phyloP scores from a whole-genome alignment of 176 grass and related monocot genomes.

The Oryza coarctata region DNA sequence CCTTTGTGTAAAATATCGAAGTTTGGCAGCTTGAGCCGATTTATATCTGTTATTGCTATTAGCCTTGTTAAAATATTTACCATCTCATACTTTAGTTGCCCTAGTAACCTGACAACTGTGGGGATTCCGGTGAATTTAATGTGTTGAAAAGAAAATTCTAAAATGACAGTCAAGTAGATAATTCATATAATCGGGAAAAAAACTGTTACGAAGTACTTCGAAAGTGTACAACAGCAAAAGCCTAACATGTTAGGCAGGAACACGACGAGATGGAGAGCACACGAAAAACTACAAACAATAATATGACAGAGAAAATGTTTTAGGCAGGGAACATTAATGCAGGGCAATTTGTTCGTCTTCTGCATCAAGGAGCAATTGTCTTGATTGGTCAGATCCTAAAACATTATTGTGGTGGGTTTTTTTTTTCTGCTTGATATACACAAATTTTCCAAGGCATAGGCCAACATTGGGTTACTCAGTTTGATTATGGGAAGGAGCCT shows the following conservation, averaged over 20 bases:
- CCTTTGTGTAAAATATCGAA: not conserved
- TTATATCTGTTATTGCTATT: not conserved
- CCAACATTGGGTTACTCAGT: not conserved
- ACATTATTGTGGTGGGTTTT: not conserved
- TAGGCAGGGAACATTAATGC: not conserved
- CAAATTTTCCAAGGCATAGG: not conserved
- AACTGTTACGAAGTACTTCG: too few species aligned
- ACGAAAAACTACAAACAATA: not conserved
- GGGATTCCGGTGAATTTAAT: not conserved
- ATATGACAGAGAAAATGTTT: not conserved
- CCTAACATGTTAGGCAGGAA: too few species aligned
- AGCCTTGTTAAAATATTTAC: not conserved
- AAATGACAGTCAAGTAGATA: not conserved
- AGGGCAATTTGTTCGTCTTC: not conserved
- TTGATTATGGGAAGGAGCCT: not conserved
- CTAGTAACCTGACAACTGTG: too few species aligned
- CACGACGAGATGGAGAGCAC: not conserved
- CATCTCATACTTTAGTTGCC: not conserved
- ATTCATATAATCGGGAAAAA: not conserved
- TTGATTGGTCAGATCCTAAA: slow-evolving; percentile 12
- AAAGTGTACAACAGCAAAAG: too few species aligned
- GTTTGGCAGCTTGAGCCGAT: not conserved
- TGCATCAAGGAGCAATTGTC: not conserved
- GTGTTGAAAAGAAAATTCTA: not conserved
- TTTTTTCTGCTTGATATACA: not conserved